Percentiles rank a stretch among this genome's conserved stretches.
Conservation (phyloP, 2,329 filamentous ascomycete species). For the Dissoconium aciculare region DNA sequence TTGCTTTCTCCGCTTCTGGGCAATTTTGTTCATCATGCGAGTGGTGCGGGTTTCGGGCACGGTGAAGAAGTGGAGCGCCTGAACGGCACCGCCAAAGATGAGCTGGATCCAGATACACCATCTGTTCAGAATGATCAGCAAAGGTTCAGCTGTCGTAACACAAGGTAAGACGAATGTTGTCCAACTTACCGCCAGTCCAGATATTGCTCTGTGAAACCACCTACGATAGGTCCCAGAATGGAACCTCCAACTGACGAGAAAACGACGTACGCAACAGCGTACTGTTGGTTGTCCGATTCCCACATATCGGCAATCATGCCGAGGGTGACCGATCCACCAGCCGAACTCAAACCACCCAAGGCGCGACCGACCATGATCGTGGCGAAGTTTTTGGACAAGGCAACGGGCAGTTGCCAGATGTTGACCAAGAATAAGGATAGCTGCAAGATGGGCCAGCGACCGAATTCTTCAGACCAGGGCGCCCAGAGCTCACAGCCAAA, state of each 20-base stretch:
- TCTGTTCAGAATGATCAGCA: conserved; percentile 17
- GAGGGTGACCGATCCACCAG: conserved; percentile 50
- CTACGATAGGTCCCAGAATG: conserved; percentile 25
- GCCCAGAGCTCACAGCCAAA: conserved; percentile 40
- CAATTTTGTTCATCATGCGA: conserved; percentile 64
- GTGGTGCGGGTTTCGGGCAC: conserved; percentile 72
- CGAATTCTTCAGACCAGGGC: conserved; percentile 38
- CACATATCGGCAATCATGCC: conserved; percentile 54
- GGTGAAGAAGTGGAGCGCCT: conserved; percentile 41
- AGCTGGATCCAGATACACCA: conserved; percentile 83
- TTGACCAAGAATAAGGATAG: conserved; percentile 38
- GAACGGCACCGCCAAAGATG: conserved; percentile 60
- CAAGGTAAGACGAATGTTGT: not conserved
- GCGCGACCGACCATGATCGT: conserved; percentile 34
- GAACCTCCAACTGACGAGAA: conserved; percentile 26
- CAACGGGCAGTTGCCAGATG: conserved; percentile 38
- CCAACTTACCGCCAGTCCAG: conserved; percentile 43
- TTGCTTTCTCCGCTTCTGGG: conserved; percentile 53
- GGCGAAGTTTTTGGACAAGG: conserved; percentile 31
- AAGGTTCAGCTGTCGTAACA: not conserved
- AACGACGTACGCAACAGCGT: conserved; percentile 47
- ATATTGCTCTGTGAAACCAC: conserved; percentile 23
- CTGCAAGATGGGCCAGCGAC: conserved; percentile 39
- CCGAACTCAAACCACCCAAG: conserved; percentile 45
- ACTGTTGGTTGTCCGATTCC: conserved; percentile 44